phyloP scores from a whole-genome alignment of 257 asterid species.

The Capsicum chinense region DNA sequence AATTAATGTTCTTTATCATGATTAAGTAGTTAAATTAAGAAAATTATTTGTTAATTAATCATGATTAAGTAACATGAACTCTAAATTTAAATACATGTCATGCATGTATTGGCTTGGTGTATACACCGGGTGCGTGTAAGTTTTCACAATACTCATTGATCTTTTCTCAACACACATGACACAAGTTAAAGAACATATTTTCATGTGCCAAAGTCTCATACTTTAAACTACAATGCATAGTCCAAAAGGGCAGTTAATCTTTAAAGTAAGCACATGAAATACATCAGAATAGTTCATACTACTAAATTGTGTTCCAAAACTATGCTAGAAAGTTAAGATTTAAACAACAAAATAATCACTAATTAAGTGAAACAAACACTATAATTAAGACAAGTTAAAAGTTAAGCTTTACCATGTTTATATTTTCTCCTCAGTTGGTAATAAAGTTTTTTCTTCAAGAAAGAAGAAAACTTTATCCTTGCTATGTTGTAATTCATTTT shows the following conservation, averaged over 20 bases:
- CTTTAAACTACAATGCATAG: not conserved
- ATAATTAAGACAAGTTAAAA: constrained; percentile 21
- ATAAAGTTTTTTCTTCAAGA: constrained; percentile 1
- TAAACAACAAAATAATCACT: constrained; percentile 23
- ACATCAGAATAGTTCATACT: constrained; percentile 17
- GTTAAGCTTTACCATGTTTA: constrained; percentile 2
- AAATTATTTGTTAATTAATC: too few relatives aligned
- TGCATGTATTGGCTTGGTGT: too few relatives aligned
- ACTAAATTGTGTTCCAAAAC: not conserved
- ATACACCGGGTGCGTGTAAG: too few relatives aligned
- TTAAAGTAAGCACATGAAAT: constrained; percentile 14
- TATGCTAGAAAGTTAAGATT: constrained; percentile 7
- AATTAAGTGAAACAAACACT: not conserved
- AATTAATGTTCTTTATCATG: too few relatives aligned
- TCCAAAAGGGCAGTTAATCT: not conserved
- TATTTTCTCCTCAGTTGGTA: constrained; percentile 23
- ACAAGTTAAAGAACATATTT: not conserved
- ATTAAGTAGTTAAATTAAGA: too few relatives aligned
- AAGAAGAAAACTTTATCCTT: constrained; percentile 26
- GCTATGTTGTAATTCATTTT: constrained; percentile 1
- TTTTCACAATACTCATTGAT: not conserved
- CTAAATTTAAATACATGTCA: too few relatives aligned
- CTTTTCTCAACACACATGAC: not conserved
- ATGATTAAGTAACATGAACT: too few relatives aligned
- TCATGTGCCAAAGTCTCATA: not conserved